Evolutionary conservation across 2,329 filamentous ascomycete genomes (phyloP).

Genomic region (Hortaea werneckii): DNA sequence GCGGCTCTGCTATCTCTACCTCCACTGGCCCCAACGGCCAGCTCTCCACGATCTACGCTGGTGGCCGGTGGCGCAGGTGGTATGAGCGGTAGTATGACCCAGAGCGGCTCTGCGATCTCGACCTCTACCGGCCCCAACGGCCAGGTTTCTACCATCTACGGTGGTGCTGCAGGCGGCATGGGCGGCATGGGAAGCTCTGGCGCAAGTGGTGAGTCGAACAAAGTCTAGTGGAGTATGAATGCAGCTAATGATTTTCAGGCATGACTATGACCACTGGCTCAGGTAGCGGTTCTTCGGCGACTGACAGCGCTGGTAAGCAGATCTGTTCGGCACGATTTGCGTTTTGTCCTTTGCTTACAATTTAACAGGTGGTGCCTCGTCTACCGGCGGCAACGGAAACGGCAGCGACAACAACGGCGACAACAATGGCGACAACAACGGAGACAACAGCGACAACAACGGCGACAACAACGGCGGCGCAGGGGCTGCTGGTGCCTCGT

Average conservation of each 20-base stretch:
- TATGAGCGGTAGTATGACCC: too few species aligned
- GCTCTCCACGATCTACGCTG: too few species aligned
- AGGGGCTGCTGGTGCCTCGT: constrained; percentile 7
- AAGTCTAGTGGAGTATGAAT: too few species aligned
- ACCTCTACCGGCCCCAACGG: too few species aligned
- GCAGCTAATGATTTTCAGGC: too few species aligned
- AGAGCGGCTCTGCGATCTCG: too few species aligned
- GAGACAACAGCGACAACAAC: neutral
- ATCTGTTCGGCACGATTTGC: too few species aligned
- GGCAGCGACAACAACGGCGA: neutral
- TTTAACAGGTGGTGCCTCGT: neutral
- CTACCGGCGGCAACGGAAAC: neutral
- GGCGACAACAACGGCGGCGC: constrained; percentile 3
- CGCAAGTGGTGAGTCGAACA: neutral
- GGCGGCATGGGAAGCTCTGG: neutral
- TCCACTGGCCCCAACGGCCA: neutral
- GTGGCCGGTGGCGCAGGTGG: too few species aligned
- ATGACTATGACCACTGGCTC: neutral
- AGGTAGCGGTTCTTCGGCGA: too few species aligned
- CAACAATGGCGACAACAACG: constrained; percentile 3
- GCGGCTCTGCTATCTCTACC: constrained; percentile 3
- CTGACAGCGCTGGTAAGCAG: too few species aligned
- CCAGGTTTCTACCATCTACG: constrained; percentile 6
- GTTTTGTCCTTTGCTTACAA: too few species aligned
- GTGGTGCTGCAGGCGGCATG: constrained; percentile 3